Evolutionary conservation across 176 grass and related monocot species (phyloP).

Genomic region (Ensete ventricosum): DNA sequence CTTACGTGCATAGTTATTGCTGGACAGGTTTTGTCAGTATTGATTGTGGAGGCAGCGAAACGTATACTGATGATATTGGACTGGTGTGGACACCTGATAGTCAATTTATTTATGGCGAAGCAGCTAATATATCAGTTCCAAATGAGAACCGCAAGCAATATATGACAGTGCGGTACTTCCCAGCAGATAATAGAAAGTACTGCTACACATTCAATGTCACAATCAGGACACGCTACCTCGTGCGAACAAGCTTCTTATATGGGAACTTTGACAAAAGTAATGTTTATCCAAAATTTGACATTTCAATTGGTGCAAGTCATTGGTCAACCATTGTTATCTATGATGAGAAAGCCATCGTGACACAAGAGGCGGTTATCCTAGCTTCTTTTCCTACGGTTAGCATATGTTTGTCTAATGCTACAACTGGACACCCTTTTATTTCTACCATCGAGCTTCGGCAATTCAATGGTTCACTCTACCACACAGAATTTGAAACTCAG

Average conservation of each 20-base stretch:
- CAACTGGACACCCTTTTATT: slow-evolving; percentile 66
- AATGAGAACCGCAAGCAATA: slow-evolving; percentile 38
- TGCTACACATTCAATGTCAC: slow-evolving; percentile 82
- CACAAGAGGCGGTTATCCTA: slow-evolving; percentile 52
- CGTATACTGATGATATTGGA: slow-evolving; percentile 60
- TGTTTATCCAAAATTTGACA: slow-evolving; percentile 63
- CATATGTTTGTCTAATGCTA: slow-evolving; percentile 68
- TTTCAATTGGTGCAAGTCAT: slow-evolving; percentile 51
- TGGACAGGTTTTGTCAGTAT: slow-evolving; percentile 74
- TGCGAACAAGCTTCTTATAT: slow-evolving; percentile 77
- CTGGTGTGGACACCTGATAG: slow-evolving; percentile 70
- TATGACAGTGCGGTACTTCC: slow-evolving; percentile 54
- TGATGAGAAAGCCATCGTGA: slow-evolving; percentile 36
- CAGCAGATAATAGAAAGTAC: slow-evolving; percentile 56
- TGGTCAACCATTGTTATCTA: slow-evolving; percentile 66
- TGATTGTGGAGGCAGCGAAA: slow-evolving; percentile 66
- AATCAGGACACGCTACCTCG: slow-evolving; percentile 62
- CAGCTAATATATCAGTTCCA: slow-evolving; percentile 23
- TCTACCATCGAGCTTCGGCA: slow-evolving; percentile 83
- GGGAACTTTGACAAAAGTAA: slow-evolving; percentile 87
- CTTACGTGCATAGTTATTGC: too few relatives aligned
- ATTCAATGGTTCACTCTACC: slow-evolving; percentile 81
- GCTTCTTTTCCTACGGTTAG: slow-evolving; percentile 56
- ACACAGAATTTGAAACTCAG: slow-evolving; percentile 45
- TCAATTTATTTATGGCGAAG: slow-evolving; percentile 35